Conservation (phyloP, 2,329 filamentous ascomycete species). For the Cercospora berteroae region DNA sequence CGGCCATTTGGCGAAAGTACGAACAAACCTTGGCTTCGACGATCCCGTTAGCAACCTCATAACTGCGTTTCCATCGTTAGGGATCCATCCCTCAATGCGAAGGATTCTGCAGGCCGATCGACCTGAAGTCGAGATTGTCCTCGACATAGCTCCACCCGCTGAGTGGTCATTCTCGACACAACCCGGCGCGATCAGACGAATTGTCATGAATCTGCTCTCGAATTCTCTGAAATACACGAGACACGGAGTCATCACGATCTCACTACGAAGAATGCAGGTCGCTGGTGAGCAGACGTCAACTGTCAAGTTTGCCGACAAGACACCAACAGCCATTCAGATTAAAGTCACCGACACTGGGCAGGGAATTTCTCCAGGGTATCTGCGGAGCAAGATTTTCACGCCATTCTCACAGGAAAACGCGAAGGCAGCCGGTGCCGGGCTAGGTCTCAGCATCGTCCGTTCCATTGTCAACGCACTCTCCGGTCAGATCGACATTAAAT, state of each 20-base stretch:
- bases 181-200: conserved; percentile 44
- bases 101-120: conserved; percentile 21
- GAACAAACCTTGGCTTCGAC: conserved; percentile 23
- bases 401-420: conserved; percentile 65
- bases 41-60: conserved; percentile 9
- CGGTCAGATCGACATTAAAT: conserved; percentile 57
- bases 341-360: conserved; percentile 62
- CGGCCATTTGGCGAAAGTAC: conserved; percentile 17
- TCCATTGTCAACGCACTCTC: conserved; percentile 59
- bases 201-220: conserved; percentile 46
- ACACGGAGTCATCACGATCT: conserved; percentile 42
- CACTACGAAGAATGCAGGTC: conserved; percentile 11
- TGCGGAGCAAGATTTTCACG: conserved; percentile 59
- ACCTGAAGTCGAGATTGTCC: conserved; percentile 36
- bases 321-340: conserved; percentile 19
- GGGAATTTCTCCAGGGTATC: conserved; percentile 63
- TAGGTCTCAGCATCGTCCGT: conserved; percentile 64
- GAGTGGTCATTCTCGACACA: conserved; percentile 27
- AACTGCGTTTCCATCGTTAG: not conserved
- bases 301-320: conserved; percentile 18
- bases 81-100: conserved; percentile 10
- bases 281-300: not conserved
- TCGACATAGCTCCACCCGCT: conserved; percentile 38
- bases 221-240: conserved; percentile 35
- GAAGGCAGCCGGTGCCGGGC: conserved; percentile 59